These are phyloP conservation scores for Pythium phragmiticola DNA, from an alignment of 352 stramenopile species.

Conservation along the genomic window DNA sequence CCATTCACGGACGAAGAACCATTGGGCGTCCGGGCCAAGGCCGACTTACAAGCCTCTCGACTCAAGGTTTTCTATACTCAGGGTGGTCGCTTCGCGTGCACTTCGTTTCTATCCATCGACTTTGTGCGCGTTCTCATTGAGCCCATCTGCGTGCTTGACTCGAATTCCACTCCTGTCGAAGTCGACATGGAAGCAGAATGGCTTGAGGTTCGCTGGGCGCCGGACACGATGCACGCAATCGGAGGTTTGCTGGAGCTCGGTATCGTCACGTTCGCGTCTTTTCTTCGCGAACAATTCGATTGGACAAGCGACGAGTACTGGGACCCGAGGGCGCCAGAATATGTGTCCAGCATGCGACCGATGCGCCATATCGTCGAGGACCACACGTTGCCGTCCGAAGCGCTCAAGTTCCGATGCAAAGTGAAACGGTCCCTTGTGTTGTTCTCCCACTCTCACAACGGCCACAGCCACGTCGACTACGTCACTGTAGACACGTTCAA, in stretches of 20 bases:
- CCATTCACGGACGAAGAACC: constrained; percentile 48
- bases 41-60: constrained; percentile 58
- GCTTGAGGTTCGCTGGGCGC: constrained; percentile 70
- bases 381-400: constrained; percentile 34
- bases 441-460: constrained; percentile 41
- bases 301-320: constrained; percentile 28
- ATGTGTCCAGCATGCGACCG: constrained; percentile 38
- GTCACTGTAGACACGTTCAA: constrained; percentile 56
- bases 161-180: constrained; percentile 35
- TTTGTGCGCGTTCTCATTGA: constrained; percentile 62
- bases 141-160: constrained; percentile 41
- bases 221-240: constrained; percentile 60
- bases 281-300: constrained; percentile 29
- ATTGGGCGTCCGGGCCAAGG: constrained; percentile 60
- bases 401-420: constrained; percentile 58
- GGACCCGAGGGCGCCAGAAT: constrained; percentile 6
- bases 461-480: constrained; percentile 41
- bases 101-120: constrained; percentile 62
- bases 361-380: constrained; percentile 39
- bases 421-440: constrained; percentile 56
- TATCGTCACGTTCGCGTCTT: constrained; percentile 36
- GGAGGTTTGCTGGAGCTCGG: constrained; percentile 62
- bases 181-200: constrained; percentile 80
- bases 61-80: constrained; percentile 47
- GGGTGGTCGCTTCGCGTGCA: constrained; percentile 23